A percentile compares a stretch with the other conserved stretches of the same genome.
Evolutionary conservation across 768 basidiomycete species (phyloP).

Genomic region (Arthromyces matolae): DNA sequence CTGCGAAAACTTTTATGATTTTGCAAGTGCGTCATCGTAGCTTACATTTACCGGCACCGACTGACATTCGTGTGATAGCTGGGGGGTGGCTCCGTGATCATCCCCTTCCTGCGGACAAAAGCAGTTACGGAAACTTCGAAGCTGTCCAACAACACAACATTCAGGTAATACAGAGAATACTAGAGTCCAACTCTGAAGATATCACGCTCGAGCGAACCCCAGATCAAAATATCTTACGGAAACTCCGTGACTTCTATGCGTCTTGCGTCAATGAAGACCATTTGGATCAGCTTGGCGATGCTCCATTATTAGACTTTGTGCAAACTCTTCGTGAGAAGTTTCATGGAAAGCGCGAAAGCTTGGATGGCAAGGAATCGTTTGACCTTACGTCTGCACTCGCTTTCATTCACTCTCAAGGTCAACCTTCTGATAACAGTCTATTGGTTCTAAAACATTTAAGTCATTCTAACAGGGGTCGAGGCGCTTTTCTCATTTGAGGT

Average conservation of each 20-base stretch:
- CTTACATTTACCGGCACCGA: not conserved
- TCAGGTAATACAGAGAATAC: conserved; percentile 68
- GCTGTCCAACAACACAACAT: conserved; percentile 71
- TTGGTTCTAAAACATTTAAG: not conserved
- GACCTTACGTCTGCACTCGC: conserved; percentile 81
- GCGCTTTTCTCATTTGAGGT: conserved; percentile 79
- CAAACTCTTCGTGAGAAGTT: conserved; percentile 58
- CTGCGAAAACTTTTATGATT: conserved; percentile 94
- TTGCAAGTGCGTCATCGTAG: conserved; percentile 64
- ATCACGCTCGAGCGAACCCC: conserved; percentile 40
- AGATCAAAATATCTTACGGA: conserved; percentile 48
- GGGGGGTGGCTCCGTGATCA: conserved; percentile 85
- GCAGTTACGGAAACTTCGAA: conserved; percentile 68
- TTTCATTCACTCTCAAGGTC: conserved; percentile 84
- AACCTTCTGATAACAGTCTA: conserved; percentile 1
- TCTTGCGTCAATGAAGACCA: conserved; percentile 79
- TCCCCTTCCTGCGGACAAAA: conserved; percentile 85
- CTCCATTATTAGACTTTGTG: conserved; percentile 68
- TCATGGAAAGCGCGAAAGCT: conserved; percentile 42
- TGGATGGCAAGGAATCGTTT: conserved; percentile 27
- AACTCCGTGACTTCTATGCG: conserved; percentile 67
- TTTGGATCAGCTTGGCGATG: conserved; percentile 69
- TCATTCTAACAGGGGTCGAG: conserved; percentile 52
- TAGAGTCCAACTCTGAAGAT: conserved; percentile 48
- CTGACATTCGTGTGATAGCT: conserved; percentile 38